These are phyloP conservation scores for Glarea lozoyensis DNA, from an alignment of 495 filamentous ascomycete genomes.

Conservation along the genomic window DNA sequence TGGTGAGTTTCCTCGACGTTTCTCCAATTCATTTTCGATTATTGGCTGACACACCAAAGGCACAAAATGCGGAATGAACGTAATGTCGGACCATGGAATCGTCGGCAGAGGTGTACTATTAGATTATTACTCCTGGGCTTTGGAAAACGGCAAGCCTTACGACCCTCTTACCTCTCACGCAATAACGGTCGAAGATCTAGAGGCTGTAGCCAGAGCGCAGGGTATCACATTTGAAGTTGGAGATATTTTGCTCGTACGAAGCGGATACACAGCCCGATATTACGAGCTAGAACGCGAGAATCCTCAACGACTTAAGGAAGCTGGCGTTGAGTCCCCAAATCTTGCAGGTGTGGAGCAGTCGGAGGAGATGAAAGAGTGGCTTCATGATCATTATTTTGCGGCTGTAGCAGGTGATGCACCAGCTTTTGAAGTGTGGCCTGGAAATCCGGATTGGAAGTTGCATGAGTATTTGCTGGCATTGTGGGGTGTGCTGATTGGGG, in stretches of 20 bases:
- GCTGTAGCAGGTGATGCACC: slow-evolving; percentile 44
- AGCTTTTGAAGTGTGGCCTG: slow-evolving; percentile 36
- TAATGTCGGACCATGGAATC: slow-evolving; percentile 35
- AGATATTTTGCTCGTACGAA: slow-evolving; percentile 57
- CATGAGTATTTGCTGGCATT: slow-evolving; percentile 42
- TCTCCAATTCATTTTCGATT: no score
- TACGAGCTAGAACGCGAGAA: slow-evolving; percentile 23
- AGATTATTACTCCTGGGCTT: slow-evolving; percentile 33
- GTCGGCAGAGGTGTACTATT: slow-evolving; percentile 37
- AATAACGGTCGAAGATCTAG: slow-evolving; percentile 45
- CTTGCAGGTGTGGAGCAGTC: slow-evolving; percentile 54
- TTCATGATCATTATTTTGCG: slow-evolving; percentile 55
- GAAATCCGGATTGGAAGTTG: slow-evolving; percentile 8
- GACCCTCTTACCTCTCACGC: slow-evolving; percentile 41
- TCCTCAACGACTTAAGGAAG: no score
- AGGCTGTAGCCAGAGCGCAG: slow-evolving; percentile 41
- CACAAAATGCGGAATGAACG: slow-evolving; percentile 43
- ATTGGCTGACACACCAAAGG: no score
- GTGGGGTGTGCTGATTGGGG: slow-evolving; percentile 48
- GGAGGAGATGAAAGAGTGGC: slow-evolving; percentile 47
- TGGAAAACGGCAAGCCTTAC: slow-evolving; percentile 36
- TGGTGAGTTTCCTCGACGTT: slow-evolving; percentile 30
- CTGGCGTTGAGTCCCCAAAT: slow-evolving; percentile 31
- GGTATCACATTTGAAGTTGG: slow-evolving; percentile 51
- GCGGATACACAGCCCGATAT: slow-evolving; percentile 50